phyloP scores from a whole-genome alignment of 768 basidiomycete genomes.

The Sporobolomyces roseus region DNA sequence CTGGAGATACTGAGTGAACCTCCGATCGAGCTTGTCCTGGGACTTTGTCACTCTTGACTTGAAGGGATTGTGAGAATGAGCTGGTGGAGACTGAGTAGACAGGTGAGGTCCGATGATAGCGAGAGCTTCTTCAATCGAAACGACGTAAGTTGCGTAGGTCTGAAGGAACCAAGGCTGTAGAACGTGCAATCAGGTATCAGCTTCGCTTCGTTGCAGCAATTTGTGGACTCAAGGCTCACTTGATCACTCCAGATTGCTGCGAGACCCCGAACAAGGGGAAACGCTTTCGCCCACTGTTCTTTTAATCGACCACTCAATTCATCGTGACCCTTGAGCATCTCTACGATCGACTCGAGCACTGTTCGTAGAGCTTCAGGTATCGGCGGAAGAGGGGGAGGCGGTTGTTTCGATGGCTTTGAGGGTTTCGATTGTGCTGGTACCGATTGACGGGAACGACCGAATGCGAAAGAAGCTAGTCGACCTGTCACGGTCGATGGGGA shows the following conservation, averaged over 20 bases:
- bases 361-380: constrained; percentile 80
- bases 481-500: not conserved
- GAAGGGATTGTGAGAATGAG: constrained; percentile 60
- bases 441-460: constrained; percentile 1
- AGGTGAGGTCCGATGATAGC: constrained; percentile 67
- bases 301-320: constrained; percentile 75
- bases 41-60: constrained; percentile 56
- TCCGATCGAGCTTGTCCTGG: constrained; percentile 56
- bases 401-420: constrained; percentile 44
- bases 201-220: not conserved
- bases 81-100: not conserved
- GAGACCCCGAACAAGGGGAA: constrained; percentile 48
- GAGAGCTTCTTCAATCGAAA: constrained; percentile 87
- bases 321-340: constrained; percentile 84
- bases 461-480: not conserved
- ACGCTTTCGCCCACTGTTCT: constrained; percentile 92
- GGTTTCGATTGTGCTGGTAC: not conserved
- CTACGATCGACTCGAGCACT: constrained; percentile 79
- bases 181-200: too few relatives aligned
- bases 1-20: constrained; percentile 73
- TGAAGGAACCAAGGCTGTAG: constrained; percentile 61
- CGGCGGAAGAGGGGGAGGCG: constrained; percentile 59
- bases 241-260: constrained; percentile 44
- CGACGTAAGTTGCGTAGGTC: constrained; percentile 87
- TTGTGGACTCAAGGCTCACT: not conserved